Evolutionary conservation across 192 early-diverging fungal genomes (phyloP).

Genomic region (Umbelopsis vinacea): DNA sequence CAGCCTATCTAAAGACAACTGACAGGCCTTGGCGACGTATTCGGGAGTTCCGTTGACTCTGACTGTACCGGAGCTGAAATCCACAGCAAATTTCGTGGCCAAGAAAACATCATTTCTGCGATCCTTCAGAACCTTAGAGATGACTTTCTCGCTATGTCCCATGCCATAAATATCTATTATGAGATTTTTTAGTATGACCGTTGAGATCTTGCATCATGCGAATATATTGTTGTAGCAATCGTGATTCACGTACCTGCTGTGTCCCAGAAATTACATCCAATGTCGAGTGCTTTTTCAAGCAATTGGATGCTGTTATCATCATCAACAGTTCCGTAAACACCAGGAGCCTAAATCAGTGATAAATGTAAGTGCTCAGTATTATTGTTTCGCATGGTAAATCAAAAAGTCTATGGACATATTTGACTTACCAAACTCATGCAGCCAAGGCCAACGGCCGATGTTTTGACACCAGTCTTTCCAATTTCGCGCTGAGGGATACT

Average conservation of each 20-base stretch:
- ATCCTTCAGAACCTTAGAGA: constrained; percentile 1
- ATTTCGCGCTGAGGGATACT: constrained; percentile 16
- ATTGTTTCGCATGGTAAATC: not conserved
- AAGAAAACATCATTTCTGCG: constrained; percentile 56
- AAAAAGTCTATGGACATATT: not conserved
- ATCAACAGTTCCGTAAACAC: constrained; percentile 40
- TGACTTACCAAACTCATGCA: constrained; percentile 44
- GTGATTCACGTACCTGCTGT: constrained; percentile 45
- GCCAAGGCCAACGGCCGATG: constrained; percentile 47
- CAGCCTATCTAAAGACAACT: constrained; percentile 67
- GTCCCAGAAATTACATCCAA: constrained; percentile 65
- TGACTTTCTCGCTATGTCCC: constrained; percentile 38
- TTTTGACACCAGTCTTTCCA: constrained; percentile 43
- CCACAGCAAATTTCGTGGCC: constrained; percentile 63
- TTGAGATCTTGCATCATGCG: not conserved
- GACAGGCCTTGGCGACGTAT: constrained; percentile 45
- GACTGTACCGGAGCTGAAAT: constrained; percentile 62
- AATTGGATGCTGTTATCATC: constrained; percentile 45
- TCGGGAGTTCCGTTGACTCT: constrained; percentile 59
- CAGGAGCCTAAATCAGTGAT: not conserved
- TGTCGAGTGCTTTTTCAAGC: constrained; percentile 52
- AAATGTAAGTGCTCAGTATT: not conserved
- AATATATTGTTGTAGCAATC: not conserved
- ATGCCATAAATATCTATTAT: constrained; percentile 1
- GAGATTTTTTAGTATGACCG: not conserved